Base-by-base conservation (phyloP, 1,139 yeast genomes). In the Lodderomyces theae region DNA sequence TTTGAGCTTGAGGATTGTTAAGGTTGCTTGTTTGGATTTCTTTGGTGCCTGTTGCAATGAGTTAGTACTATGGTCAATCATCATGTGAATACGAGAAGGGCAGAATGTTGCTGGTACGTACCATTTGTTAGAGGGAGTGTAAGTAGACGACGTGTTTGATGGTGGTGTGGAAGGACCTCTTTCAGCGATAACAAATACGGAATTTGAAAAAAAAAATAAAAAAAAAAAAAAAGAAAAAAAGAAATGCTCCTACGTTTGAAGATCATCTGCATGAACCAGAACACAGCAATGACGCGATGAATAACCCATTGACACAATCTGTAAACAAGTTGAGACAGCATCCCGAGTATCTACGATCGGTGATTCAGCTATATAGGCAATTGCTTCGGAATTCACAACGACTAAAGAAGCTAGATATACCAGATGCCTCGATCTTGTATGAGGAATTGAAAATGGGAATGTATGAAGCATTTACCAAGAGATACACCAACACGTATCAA, bases 1-100 rank as follows among this genome's bases (percentile, higher is more conserved):
- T 47, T 75, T 76, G 52, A 75, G 63, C 51, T 73, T 74, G 32
- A 77, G 47, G 5, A 73, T 62, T 5, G 70, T 61, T 6, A 53
- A 34, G 33, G 45, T 49, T 21, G 51, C 44, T 22, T 45, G 49
- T 10, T 54, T 53, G 13, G 52, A 51, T 39, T 51, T 52, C 44
- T 63, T 62, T 4, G 69, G 69, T 13, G 69, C 60, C 69, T 63
- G 43, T n/a, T n/a, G 17, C 42, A 11, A 12, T 8, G 18, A 11
- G 7, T 19, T 19, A 19, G 22, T 19, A 19, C 22, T 19, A 19
- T 5, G 22, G 22, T n/a, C n/a, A n/a, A n/a, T n/a, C n/a, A n/a
- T n/a, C n/a, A n/a, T n/a, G 55, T 57, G 51, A 57, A 56, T 52
- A 44, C 29, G 13, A 19, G 12, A 13, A 12, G 5, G 15, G 9